Conservation (phyloP, 2,329 filamentous ascomycete genomes). For the Verticillium alfalfae region DNA sequence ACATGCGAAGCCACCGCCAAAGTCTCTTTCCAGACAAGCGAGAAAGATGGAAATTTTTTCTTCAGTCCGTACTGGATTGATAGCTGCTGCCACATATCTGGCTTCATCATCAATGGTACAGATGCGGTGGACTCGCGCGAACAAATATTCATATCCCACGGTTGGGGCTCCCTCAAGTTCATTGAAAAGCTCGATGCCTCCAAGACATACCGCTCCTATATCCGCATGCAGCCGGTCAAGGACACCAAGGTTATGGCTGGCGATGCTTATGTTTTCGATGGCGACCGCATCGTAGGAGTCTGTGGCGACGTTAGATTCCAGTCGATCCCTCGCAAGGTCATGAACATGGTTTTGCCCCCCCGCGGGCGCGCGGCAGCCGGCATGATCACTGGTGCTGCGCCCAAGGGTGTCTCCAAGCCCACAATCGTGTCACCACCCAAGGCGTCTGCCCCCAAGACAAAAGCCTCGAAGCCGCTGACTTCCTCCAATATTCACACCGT, state of each 20-base stretch:
- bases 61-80: conserved; percentile 56
- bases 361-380: conserved; percentile 33
- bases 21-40: conserved; percentile 39
- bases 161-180: conserved; percentile 50
- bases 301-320: conserved; percentile 59
- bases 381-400: neutral
- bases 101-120: conserved; percentile 56
- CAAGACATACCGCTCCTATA: conserved; percentile 50
- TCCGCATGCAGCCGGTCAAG: conserved; percentile 50
- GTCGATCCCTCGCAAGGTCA: conserved; percentile 58
- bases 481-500: conserved; percentile 40
- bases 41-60: conserved; percentile 45
- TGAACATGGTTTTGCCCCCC: conserved; percentile 63
- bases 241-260: conserved; percentile 46
- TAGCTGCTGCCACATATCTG: conserved; percentile 52
- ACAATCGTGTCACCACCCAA: conserved; percentile 18
- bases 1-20: conserved; percentile 36
- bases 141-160: conserved; percentile 54
- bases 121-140: conserved; percentile 49
- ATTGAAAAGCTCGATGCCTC: conserved; percentile 35
- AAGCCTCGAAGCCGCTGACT: conserved; percentile 36
- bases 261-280: conserved; percentile 50
- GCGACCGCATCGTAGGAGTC: conserved; percentile 41
- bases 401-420: neutral
- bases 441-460: conserved; percentile 29